Conservation (phyloP, 2,329 filamentous ascomycete species). For the Trichoderma pleuroti region DNA sequence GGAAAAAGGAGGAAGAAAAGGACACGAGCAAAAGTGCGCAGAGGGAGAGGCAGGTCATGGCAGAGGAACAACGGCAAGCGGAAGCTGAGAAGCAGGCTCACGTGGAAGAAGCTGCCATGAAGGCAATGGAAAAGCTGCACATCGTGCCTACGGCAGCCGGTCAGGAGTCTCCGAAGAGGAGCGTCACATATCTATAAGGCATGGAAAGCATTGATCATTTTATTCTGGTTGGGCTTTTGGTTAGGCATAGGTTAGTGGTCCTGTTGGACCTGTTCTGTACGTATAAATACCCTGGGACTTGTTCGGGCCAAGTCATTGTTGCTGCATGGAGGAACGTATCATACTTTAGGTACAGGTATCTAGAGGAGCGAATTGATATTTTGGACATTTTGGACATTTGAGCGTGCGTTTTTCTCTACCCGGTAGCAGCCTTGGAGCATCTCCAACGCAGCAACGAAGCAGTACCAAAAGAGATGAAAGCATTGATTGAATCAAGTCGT, state of each 20-base stretch:
- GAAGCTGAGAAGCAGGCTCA: constrained; percentile 40
- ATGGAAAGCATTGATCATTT: neutral
- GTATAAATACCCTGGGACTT: constrained; percentile 4
- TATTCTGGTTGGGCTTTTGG: neutral
- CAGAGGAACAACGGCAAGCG: constrained; percentile 35
- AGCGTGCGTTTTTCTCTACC: neutral
- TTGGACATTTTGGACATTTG: neutral
- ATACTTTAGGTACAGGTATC: neutral
- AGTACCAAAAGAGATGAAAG: neutral
- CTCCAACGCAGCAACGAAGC: neutral
- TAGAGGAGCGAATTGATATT: constrained; percentile 1
- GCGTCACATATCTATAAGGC: neutral
- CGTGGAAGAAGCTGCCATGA: constrained; percentile 27
- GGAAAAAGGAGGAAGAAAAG: constrained; percentile 55
- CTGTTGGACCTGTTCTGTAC: neutral
- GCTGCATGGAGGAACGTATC: neutral
- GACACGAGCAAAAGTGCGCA: constrained; percentile 60
- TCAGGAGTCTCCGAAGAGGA: neutral
- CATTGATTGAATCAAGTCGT: neutral
- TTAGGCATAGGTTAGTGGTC: neutral
- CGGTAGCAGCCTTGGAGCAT: neutral
- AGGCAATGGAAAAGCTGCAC: constrained; percentile 41
- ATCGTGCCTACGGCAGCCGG: constrained; percentile 27
- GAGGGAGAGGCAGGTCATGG: constrained; percentile 45
- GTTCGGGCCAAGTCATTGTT: neutral